Evolutionary conservation across 1,284 basidiomycete species (phyloP), one percentile per base, ranked within the genome.

Genomic region (Sporisorium exsertum): DNA sequence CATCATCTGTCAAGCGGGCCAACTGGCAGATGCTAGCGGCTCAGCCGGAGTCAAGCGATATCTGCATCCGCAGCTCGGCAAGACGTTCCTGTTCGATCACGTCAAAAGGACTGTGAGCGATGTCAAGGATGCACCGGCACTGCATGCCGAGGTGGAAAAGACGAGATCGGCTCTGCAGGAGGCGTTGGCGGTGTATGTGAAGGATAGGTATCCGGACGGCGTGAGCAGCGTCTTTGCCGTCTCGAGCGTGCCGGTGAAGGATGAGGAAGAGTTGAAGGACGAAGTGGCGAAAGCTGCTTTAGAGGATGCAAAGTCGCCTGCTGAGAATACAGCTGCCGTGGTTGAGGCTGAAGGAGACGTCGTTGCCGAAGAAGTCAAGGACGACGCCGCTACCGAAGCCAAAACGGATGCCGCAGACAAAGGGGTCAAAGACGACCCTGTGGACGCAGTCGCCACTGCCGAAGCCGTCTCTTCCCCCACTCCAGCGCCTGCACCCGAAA

Each of bases 121-220:
- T 42, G 46, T 77, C 10, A 54, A 69, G 53, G 56, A 62, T 12
- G 56, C 59, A 2, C 1, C 33, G n/a, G 27, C 10, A 0, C 50
- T 4, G 7, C 50, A 77, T 43, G 45, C 37, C 5, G 59, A 72
- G 13, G 69, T 59, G 13, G 65, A 72, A 33, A 29, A 18, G 45
- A 40, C 52, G 22, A 64, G 83, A 15, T n/a, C 60, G 12, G 72
- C 70, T 1, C 47, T 85, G 37, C 77, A 85, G 20, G 54, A 70
- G 18, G 51, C 64, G 2, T 37, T 83, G 9, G 62, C 68, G 12
- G 58, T 46, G 33, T 85, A 85, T 56, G 72, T 83, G 3, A 52
- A 49, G 27, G 75, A 83, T 49, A 68, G 80, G 37, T 85, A 81
- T 64, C 73, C 69, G n/a, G 73, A 77, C 49, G 82, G 82, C 35